Base-by-base conservation (phyloP, 805 yeast species). In the Wickerhamiella australiensis region DNA sequence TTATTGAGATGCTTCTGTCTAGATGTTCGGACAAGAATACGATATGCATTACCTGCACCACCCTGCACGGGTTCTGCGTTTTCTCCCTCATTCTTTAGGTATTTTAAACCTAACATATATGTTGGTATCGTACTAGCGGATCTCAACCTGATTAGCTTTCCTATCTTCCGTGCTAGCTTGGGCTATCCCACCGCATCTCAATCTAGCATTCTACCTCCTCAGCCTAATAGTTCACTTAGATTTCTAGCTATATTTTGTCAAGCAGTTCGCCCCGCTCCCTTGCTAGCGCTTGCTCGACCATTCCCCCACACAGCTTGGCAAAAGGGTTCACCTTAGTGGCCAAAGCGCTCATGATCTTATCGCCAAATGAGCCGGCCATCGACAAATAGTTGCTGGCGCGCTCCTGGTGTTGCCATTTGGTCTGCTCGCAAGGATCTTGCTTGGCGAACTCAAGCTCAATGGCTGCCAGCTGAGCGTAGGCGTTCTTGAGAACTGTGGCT, bases 291-390 rank as follows among this genome's bases (percentile, higher is more conserved):
- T 46, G 49, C 49, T 56, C 58, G 41, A 65, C 59, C 50, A 64
- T 61, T 43, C 56, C 57, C 5, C 68, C 68, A 42, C 68, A 65
- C 27, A 65, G 52, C 50, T 62, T 58, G 8, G 68, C 66, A 50
- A 61, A 65, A 33, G 67, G 68, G 42, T 65, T 65, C 27, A 60
- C 52, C 31, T 50, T 50, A 17, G 53, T 54, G 6, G 67, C 59
- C 20, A 61, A 49, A 6, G 58, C 54, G 2, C 50, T 50, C 1
- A 65, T 60, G 4, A 60, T 41, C 42, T 56, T 56, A 50, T 62
- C 63, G n/a, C 68, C 68, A 26, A 57, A 60, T 17, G 52, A 46
- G 18, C 66, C 62, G 1, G 66, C 64, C 18, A 53, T 47, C 17
- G 47, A 53, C 45, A 65, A 50, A 51, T 56, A 50, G 18, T 53